Base-by-base conservation (phyloP, 192 early-diverging fungal genomes). In the Backusella circina region DNA sequence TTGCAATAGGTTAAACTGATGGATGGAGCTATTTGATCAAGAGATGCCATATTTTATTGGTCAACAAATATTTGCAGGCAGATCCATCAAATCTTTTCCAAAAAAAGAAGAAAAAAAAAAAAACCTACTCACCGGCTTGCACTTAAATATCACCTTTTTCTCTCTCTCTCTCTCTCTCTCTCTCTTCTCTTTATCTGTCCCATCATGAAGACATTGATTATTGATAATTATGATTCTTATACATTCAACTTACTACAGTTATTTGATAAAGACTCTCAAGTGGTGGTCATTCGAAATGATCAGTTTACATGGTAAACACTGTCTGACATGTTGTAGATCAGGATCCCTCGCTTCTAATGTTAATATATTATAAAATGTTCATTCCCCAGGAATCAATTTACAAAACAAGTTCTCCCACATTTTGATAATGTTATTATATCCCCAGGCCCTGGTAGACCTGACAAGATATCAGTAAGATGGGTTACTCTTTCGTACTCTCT, bases 211-310 rank as follows among this genome's bases (percentile, higher is more conserved):
- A 90, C 90, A 0, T 80, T 99, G 26, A 92, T 99, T 65, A 89
- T 99, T 65, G 97, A 99, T 83, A 97, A 99, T 86, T 97, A 97
- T 78, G 97, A 99, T 82, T 97, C 95, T 15, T 99, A 99, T 79
- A 99, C 97, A 1, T 95, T 96, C 84, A 99, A 99, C 80, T 85
- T 99, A n/a, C 79, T 93, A 66, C 94, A 95, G 77, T 84, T 95
- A 30, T 89, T 88, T 54, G 71, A 75, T 5, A 85, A 86, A 35
- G 73, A 82, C 5, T 50, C 68, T 23, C 80, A 88, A 33, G 89
- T 96, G 0, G 84, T 97, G 5, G 93, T 98, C 32, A 95, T 99
- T 75, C 87, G 94, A 36, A 98, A 99, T 84, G 90, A 99, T 86
- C 95, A 98, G 82, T 93, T 94, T 77, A 44, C 86, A 33, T 99